Evolutionary conservation across 768 basidiomycete genomes (phyloP).

Genomic region (Infundibulicybe gibba): DNA sequence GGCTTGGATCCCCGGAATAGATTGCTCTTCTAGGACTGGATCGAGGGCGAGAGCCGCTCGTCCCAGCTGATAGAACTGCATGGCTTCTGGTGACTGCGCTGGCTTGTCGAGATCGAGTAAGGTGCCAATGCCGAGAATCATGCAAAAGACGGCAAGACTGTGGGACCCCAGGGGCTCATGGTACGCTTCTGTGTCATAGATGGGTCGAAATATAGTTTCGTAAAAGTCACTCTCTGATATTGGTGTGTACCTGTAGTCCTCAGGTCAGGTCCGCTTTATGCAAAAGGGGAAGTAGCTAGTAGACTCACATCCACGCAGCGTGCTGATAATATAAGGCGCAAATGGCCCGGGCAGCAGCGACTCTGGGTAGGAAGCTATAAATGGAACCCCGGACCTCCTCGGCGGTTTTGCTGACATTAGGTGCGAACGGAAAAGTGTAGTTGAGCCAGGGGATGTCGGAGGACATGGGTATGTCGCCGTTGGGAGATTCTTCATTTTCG

Average conservation of each 20-base stretch:
- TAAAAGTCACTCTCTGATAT: conserved; percentile 57
- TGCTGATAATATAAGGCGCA: conserved; percentile 59
- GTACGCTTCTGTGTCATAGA: conserved; percentile 43
- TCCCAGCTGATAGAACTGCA: conserved; percentile 56
- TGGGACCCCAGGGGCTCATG: conserved; percentile 46
- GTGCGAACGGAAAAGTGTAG: conserved; percentile 56
- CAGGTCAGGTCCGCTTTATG: neutral
- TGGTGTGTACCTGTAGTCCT: conserved; percentile 55
- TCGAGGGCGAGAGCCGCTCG: conserved; percentile 59
- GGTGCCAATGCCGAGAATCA: conserved; percentile 62
- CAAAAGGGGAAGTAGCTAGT: conserved; percentile 2
- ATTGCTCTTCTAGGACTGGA: conserved; percentile 62
- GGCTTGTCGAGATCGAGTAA: conserved; percentile 58
- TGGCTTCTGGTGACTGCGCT: conserved; percentile 50
- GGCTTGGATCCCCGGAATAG: conserved; percentile 61
- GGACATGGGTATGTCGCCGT: conserved; percentile 38
- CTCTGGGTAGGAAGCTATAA: conserved; percentile 41
- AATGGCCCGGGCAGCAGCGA: conserved; percentile 31
- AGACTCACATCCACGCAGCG: conserved; percentile 68
- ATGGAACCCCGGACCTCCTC: conserved; percentile 42
- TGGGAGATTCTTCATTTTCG: conserved; percentile 40
- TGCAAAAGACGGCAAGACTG: conserved; percentile 54
- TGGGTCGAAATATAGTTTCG: conserved; percentile 44
- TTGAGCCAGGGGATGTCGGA: conserved; percentile 57
- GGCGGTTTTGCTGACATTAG: conserved; percentile 36